Evolutionary conservation across 176 grass and related monocot genomes (phyloP).

Genomic region (Aegilops umbellulata): DNA sequence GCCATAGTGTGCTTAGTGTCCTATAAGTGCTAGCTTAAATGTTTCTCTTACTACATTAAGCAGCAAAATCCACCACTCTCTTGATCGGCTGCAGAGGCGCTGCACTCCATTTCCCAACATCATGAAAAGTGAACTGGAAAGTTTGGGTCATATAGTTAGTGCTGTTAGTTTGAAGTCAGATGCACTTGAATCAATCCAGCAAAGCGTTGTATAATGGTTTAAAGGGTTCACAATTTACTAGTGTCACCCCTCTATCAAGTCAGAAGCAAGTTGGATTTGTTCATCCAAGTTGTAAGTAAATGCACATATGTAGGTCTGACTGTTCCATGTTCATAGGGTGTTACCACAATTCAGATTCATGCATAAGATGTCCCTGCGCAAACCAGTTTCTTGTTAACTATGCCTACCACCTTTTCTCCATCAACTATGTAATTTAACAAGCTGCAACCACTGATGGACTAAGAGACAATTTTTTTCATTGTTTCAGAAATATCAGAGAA

Average conservation of each 20-base stretch:
- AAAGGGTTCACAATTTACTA: not conserved
- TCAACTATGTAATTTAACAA: not conserved
- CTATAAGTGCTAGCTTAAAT: not conserved
- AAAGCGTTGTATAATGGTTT: not conserved
- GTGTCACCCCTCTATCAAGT: not conserved
- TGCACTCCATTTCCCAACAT: not conserved
- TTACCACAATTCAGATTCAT: not conserved
- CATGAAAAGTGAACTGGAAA: not conserved
- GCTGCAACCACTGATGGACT: not conserved
- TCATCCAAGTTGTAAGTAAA: not conserved
- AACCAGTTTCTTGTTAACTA: not conserved
- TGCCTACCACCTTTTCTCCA: not conserved
- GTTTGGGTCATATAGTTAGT: not conserved
- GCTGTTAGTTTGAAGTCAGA: not conserved
- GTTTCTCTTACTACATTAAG: not conserved
- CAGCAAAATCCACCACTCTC: not conserved
- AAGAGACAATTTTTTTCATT: not conserved
- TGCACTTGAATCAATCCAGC: not conserved
- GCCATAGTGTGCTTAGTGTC: not conserved
- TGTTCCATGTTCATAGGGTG: not conserved
- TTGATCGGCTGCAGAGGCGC: not conserved
- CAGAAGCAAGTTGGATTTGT: not conserved
- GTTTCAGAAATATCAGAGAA: constrained; percentile 78
- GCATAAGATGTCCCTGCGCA: not conserved
- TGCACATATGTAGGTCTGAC: not conserved